Base-by-base conservation (phyloP, 2,329 filamentous ascomycete species). In the Scedosporium aurantiacum region DNA sequence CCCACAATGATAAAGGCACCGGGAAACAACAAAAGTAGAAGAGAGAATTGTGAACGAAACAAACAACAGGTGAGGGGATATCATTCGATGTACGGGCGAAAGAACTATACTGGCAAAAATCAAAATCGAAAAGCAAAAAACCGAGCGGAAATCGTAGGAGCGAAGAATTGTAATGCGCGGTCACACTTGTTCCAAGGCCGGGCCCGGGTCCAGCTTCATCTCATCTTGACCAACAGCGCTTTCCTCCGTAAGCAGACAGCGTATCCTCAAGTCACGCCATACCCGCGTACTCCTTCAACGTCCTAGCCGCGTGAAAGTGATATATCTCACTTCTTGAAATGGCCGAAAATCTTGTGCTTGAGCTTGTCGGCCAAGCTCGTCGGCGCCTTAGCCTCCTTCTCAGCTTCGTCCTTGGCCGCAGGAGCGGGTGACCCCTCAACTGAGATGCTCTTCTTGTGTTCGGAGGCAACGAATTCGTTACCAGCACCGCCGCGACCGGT, bases 401-500 rank as follows among this genome's bases (percentile, higher is more conserved):
- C 61, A 37, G 65, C 58, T 18, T 4, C n/a, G 6, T n/a, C 43
- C 16, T 18, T 5, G 43, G n/a, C 43, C 43, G 18, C 43, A 47
- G 43, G 50, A 14, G 18, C 43, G 8, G 43, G 50, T 3, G 50
- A 14, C 47, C 67, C 67, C 65, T 71, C 68, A 25, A 71, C 68
- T 16, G 68, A 66, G 6, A 68, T 63, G 61, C 68, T 68, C 66
- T 70, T 69, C 63, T 73, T 69, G 62, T 66, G 65, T 62, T 72
- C 67, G 41, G 64, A 66, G 10, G 68, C 69, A 55, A 74, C 65
- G 66, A 79, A 74, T 69, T 79, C 79, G 70, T 86, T 86, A 59
- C 82, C 83, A 8, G 79, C 81, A 62, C 83, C 83, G 67, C 83
- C 83, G 37, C 83, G 82, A 62, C 83, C 83, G 47, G 78, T 79